Percentiles rank a stretch among this genome's conserved stretches.
Evolutionary conservation across 2,329 filamentous ascomycete species (phyloP).

Genomic region (Neofusicoccum parvum): DNA sequence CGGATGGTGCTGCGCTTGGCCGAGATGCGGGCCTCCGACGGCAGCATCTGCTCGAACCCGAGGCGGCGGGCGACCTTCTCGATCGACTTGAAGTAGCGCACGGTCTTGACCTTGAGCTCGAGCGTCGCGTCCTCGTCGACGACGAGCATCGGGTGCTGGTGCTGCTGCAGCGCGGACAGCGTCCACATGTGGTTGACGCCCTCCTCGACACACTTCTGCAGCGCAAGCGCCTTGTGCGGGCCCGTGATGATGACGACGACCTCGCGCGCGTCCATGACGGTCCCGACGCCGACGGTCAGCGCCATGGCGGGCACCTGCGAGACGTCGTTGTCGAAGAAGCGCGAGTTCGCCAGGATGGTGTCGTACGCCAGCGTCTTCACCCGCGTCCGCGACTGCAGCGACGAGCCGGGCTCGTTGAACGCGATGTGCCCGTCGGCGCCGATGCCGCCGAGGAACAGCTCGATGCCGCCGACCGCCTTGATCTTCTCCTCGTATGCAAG

Average conservation of each 20-base stretch:
- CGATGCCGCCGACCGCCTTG: constrained; percentile 73
- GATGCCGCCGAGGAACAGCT: constrained; percentile 83
- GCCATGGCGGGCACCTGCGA: constrained; percentile 77
- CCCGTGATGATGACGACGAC: constrained; percentile 83
- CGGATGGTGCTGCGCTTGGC: constrained; percentile 38
- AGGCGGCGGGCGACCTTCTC: constrained; percentile 49
- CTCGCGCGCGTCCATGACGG: constrained; percentile 77
- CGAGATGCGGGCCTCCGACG: constrained; percentile 25
- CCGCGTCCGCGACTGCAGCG: constrained; percentile 73
- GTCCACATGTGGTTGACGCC: constrained; percentile 93
- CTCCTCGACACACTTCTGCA: constrained; percentile 79
- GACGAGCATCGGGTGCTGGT: constrained; percentile 79
- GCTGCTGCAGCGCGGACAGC: constrained; percentile 76
- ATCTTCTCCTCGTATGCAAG: constrained; percentile 79
- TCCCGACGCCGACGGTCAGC: constrained; percentile 81
- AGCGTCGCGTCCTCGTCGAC: constrained; percentile 72
- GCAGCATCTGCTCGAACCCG: constrained; percentile 48
- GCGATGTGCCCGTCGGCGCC: constrained; percentile 86
- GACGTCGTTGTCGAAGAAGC: constrained; percentile 76
- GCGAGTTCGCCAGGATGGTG: constrained; percentile 81
- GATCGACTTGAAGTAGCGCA: constrained; percentile 54
- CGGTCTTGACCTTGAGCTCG: constrained; percentile 50
- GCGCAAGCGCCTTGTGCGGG: constrained; percentile 75
- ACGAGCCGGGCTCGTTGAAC: constrained; percentile 87
- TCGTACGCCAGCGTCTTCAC: constrained; percentile 88